These are phyloP conservation scores for Pterulicium gracile DNA, from an alignment of 1,284 basidiomycete genomes.

Conservation along the genomic window DNA sequence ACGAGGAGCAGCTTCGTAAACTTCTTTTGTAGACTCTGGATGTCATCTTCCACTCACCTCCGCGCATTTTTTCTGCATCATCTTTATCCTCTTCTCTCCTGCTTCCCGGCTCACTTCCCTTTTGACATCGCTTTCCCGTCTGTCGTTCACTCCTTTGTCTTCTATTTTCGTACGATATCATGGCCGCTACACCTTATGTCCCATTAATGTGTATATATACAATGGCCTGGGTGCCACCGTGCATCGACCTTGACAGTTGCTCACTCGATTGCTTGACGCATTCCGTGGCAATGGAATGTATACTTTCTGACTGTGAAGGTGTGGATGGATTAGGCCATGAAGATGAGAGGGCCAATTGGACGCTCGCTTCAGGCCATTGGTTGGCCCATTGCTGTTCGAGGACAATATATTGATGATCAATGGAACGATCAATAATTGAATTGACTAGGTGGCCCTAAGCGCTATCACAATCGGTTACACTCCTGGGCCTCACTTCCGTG, in stretches of 20 bases:
- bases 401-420: not conserved
- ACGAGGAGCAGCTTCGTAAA: constrained; percentile 40
- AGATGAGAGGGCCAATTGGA: too few species aligned
- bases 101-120: not conserved
- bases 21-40: constrained; percentile 40
- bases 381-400: too few species aligned
- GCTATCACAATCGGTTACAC: not conserved
- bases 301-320: too few species aligned
- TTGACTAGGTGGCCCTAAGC: not conserved
- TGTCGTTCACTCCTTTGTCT: constrained; percentile 9
- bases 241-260: not conserved
- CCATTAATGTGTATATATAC: constrained; percentile 21
- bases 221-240: constrained; percentile 10
- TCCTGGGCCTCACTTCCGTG: not conserved
- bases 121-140: constrained; percentile 7
- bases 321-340: too few species aligned
- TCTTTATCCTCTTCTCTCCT: constrained; percentile 11
- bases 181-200: constrained; percentile 18
- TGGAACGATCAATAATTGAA: too few species aligned
- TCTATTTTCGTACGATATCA: not conserved
- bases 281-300: too few species aligned
- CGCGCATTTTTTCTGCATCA: constrained; percentile 11
- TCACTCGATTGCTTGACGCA: not conserved
- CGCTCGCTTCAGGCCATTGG: too few species aligned
- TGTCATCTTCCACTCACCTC: constrained; percentile 8